Percentiles rank a stretch among this genome's conserved stretches.
phyloP scores from a whole-genome alignment of 768 basidiomycete genomes.

The Tricholoma sp. region DNA sequence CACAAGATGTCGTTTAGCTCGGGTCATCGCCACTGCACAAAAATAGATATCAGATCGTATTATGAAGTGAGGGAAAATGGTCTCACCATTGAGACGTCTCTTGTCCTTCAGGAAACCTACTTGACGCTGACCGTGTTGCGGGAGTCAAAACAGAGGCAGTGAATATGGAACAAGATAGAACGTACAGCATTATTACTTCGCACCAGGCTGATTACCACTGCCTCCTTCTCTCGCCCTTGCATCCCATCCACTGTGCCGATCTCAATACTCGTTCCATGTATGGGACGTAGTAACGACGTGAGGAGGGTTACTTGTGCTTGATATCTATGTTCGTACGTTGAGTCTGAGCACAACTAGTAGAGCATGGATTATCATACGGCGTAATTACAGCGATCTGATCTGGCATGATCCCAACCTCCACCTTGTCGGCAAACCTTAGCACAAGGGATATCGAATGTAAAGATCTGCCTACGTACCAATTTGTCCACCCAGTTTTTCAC shows the following conservation, averaged over 20 bases:
- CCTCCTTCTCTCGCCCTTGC: conserved; percentile 96
- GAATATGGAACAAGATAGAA: background rate
- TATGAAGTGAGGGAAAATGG: background rate
- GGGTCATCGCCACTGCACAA: conserved; percentile 78
- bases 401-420: conserved; percentile 54
- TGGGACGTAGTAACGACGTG: conserved; percentile 66
- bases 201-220: conserved; percentile 88
- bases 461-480: conserved; percentile 42
- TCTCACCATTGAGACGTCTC: conserved; percentile 78
- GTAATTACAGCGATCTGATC: conserved; percentile 84
- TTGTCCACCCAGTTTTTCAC: conserved; percentile 80
- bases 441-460: background rate
- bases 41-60: conserved; percentile 3
- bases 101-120: conserved; percentile 95
- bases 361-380: conserved; percentile 43
- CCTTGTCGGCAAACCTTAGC: conserved; percentile 30
- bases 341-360: background rate
- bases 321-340: conserved; percentile 45
- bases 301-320: conserved; percentile 91
- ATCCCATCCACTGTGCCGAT: conserved; percentile 96
- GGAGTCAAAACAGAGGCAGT: background rate
- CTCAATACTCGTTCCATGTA: conserved; percentile 67
- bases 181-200: conserved; percentile 80
- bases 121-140: conserved; percentile 50
- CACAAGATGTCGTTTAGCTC: conserved; percentile 84